Conservation (phyloP, 768 basidiomycete genomes). For the Phaeotremella fagi region DNA sequence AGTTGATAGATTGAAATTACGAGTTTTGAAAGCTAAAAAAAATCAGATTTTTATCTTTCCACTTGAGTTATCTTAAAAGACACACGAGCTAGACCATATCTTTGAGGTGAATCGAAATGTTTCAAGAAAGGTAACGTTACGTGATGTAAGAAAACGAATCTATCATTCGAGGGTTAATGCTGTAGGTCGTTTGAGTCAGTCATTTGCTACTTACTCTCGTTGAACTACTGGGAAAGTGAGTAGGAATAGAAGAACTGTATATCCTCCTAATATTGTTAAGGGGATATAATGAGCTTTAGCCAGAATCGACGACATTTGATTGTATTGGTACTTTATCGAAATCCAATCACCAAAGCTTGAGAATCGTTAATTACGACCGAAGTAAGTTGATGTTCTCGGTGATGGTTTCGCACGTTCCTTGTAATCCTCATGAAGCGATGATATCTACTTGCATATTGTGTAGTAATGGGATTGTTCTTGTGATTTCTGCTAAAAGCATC, state of each 20-base stretch:
- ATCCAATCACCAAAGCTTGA: too few species aligned
- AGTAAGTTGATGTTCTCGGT: too few species aligned
- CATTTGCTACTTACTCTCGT: conserved; percentile 56
- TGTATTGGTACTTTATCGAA: not conserved
- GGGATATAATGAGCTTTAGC: conserved; percentile 6
- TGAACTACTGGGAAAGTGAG: conserved; percentile 64
- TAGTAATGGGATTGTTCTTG: too few species aligned
- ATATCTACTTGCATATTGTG: too few species aligned
- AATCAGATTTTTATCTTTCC: not conserved
- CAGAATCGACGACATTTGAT: not conserved
- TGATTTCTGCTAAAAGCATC: too few species aligned
- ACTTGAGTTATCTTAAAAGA: conserved; percentile 3
- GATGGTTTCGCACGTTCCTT: too few species aligned
- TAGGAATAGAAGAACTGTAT: conserved; percentile 51
- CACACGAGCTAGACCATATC: conserved; percentile 75
- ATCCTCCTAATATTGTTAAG: not conserved
- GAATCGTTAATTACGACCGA: too few species aligned
- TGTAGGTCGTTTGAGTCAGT: not conserved
- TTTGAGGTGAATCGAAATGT: conserved; percentile 65
- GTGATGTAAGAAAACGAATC: conserved; percentile 63
- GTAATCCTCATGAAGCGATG: too few species aligned
- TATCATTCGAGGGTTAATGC: conserved; percentile 31
- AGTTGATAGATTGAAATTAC: conserved; percentile 66
- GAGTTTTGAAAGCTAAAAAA: conserved; percentile 65
- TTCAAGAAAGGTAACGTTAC: conserved; percentile 62